phyloP scores from a whole-genome alignment of 352 stramenopile species.

The Pythium grandisporangium region DNA sequence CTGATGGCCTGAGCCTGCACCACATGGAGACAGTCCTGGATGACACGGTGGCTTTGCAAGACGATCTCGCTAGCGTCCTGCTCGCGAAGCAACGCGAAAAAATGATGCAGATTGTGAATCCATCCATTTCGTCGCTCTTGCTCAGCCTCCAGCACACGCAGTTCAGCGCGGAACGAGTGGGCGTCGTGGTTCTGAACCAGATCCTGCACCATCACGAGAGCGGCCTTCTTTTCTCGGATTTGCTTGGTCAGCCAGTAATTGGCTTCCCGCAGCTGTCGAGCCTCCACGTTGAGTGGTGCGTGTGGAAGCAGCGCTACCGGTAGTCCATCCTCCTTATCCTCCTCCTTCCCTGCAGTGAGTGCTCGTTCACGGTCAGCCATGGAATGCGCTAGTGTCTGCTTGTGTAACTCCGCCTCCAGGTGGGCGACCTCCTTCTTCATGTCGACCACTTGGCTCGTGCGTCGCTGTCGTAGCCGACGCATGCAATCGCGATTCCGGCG shows the following conservation, averaged over 20 bases:
- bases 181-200: too few relatives aligned
- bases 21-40: constrained; percentile 8
- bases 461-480: constrained; percentile 11
- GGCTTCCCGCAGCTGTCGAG: constrained; percentile 16
- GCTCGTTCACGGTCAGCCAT: too few relatives aligned
- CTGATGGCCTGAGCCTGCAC: neutral
- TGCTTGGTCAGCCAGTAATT: constrained; percentile 22
- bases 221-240: constrained; percentile 4
- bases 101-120: constrained; percentile 13
- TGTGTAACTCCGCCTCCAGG: constrained; percentile 8
- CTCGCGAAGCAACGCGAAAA: constrained; percentile 5
- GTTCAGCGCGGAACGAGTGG: too few relatives aligned
- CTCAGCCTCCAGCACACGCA: too few relatives aligned
- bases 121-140: too few relatives aligned
- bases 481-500: constrained; percentile 18
- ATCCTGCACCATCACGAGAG: neutral
- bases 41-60: constrained; percentile 10
- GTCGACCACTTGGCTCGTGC: constrained; percentile 3
- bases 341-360: too few relatives aligned
- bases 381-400: too few relatives aligned
- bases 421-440: constrained; percentile 11
- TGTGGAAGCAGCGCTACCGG: too few relatives aligned
- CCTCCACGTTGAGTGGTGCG: constrained; percentile 5
- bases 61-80: constrained; percentile 7
- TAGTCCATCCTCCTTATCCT: too few relatives aligned